A percentile compares a stretch with the other conserved stretches of the same genome.
These are phyloP conservation scores for Euphorbia tirucalli DNA, from an alignment of 345 rosid species.

Conservation along the genomic window DNA sequence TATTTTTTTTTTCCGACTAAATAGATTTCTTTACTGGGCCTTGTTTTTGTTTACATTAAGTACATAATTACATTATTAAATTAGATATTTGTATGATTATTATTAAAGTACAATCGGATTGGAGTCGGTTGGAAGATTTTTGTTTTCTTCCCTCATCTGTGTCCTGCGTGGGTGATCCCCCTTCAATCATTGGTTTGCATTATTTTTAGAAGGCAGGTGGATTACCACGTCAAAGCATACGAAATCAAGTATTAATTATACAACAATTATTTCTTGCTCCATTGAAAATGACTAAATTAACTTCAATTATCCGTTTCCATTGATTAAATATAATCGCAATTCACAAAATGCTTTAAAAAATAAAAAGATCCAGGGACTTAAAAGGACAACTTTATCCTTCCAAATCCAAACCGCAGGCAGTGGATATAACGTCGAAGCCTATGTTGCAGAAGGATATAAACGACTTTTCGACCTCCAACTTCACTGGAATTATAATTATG, in stretches of 20 bases:
- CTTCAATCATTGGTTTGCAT: slow-evolving; percentile 1
- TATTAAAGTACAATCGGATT: too few species aligned
- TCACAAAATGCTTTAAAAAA: neutral
- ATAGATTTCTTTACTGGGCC: too few species aligned
- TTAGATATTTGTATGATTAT: too few species aligned
- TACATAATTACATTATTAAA: too few species aligned
- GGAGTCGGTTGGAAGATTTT: neutral
- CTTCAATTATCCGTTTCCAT: neutral
- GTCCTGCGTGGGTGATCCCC: slow-evolving; percentile 4
- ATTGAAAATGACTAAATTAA: neutral
- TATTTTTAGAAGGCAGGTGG: neutral
- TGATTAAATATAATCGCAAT: neutral
- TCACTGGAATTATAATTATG: neutral
- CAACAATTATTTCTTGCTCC: too few species aligned
- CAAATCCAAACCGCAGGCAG: too few species aligned
- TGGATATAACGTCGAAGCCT: neutral
- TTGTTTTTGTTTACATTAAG: too few species aligned
- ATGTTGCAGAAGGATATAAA: neutral
- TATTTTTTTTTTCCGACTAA: too few species aligned
- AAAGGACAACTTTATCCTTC: slow-evolving; percentile 12
- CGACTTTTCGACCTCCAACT: neutral
- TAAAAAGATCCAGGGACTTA: neutral
- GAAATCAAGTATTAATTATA: too few species aligned
- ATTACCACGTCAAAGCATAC: slow-evolving; percentile 2
- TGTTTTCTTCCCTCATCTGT: neutral